phyloP scores from a whole-genome alignment of 345 rosid genomes.

The Gossypium rotundifolium region DNA sequence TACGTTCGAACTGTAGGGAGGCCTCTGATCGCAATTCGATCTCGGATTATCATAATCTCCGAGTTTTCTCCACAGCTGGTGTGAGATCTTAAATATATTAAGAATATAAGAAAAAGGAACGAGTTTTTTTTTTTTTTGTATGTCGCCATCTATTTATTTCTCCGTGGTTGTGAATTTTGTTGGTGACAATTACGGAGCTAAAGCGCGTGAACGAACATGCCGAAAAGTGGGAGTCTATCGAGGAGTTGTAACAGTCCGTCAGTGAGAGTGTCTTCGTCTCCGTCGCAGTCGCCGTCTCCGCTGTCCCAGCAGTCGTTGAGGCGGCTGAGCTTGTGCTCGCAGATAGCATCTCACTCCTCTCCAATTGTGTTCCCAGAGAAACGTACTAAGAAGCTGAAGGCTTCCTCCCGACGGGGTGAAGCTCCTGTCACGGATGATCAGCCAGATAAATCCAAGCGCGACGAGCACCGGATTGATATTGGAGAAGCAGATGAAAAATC shows the following conservation, averaged over 20 bases:
- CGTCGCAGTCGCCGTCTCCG: constrained; percentile 18
- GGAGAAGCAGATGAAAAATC: constrained; percentile 85
- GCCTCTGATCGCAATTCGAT: neutral
- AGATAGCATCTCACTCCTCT: constrained; percentile 60
- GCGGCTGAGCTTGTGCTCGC: constrained; percentile 82
- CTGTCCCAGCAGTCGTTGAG: constrained; percentile 46
- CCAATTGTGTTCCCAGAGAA: constrained; percentile 91
- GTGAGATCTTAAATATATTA: neutral
- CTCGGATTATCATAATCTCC: neutral
- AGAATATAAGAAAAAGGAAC: neutral
- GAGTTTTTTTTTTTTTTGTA: constrained; percentile 11
- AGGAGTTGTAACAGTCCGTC: constrained; percentile 22
- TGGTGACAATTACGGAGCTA: constrained; percentile 14
- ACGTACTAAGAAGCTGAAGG: constrained; percentile 66
- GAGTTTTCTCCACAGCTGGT: neutral
- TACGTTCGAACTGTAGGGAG: neutral
- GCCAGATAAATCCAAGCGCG: constrained; percentile 38
- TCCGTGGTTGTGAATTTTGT: constrained; percentile 17
- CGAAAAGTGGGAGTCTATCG: constrained; percentile 38
- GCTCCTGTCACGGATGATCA: constrained; percentile 26
- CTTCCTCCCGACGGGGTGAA: constrained; percentile 39
- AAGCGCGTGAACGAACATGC: constrained; percentile 34
- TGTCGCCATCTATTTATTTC: constrained; percentile 28
- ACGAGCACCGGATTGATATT: constrained; percentile 72
- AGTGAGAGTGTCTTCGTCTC: constrained; percentile 27